Base-by-base conservation (phyloP, 805 yeast genomes). In the Limtongia smithiae region DNA sequence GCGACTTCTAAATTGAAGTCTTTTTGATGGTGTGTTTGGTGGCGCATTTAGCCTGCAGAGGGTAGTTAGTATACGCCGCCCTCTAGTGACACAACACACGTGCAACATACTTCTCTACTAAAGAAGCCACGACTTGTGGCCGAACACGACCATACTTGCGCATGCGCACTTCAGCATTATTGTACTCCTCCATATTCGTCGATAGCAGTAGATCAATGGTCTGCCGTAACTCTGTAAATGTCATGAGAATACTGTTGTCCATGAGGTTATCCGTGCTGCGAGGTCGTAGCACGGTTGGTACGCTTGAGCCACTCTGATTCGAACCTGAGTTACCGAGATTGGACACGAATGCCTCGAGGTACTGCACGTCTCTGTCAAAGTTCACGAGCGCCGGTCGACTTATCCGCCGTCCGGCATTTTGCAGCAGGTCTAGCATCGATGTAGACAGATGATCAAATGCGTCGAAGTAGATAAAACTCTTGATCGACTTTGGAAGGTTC, bases 371-470 rank as follows among this genome's bases (percentile, higher is more conserved):
- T 25, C 78, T 63, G 59, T 85, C 86, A 65, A 91, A 90, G 65
- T 89, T 90, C 40, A 69, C 68, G 4, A 82, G 70, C 0, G 91
- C 83, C 49, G 70, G 82, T 20, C 73, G 71, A 18, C 88, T 81
- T 57, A 79, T 80, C 9, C 70, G 64, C 2, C 71, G 65, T 1
- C 74, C 76, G 1, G 81, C 77, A 17, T 76, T 75, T 38, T 80
- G 71, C 51, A 90, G 71, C 7, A 81, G 71, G 37, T 75, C 74
- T 54, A 85, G 71, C 64, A 91, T 79, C 54, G 82, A 79, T 35
- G 82, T 78, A 0, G 94, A 81, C 51, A 93, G 76, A 56, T 85
- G 81, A 69, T 90, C 97, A 64, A 86, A 87, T 24, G 91, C 88
- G 62, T 95, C 78, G 57, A 88, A 81, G 52, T 90, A 76, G n/a